Conservation (phyloP, 805 yeast species). For the Ogataea methylovora region DNA sequence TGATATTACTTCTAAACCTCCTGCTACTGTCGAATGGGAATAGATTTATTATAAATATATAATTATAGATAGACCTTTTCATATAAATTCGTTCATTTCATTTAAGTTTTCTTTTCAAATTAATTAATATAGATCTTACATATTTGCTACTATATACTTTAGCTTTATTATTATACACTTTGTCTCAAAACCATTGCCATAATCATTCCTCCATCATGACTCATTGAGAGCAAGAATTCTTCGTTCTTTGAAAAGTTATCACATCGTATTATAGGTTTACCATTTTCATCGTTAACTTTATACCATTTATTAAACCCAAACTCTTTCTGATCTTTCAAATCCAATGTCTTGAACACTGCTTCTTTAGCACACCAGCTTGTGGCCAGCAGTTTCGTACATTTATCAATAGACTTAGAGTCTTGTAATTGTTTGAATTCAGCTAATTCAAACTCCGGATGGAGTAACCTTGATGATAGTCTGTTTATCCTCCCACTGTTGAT, state of each 20-base stretch:
- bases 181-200: conserved; percentile 42
- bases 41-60: conserved; percentile 26
- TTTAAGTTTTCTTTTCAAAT: neutral
- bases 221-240: conserved; percentile 43
- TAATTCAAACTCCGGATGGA: conserved; percentile 39
- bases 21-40: conserved; percentile 99
- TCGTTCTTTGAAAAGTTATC: conserved; percentile 30
- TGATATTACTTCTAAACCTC: conserved; percentile 98
- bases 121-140: neutral
- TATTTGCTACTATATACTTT: neutral
- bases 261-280: conserved; percentile 37
- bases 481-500: conserved; percentile 24
- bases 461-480: conserved; percentile 38
- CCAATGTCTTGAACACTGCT: conserved; percentile 60
- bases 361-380: conserved; percentile 72
- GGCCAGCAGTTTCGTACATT: conserved; percentile 34
- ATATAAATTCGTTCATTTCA: neutral
- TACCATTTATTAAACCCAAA: conserved; percentile 60
- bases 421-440: conserved; percentile 22
- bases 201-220: conserved; percentile 60
- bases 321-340: conserved; percentile 34
- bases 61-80: neutral
- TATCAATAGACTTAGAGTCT: conserved; percentile 12
- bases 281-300: conserved; percentile 27
- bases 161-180: neutral